These are phyloP conservation scores for Euphorbia corollata DNA, from an alignment of 441 rosid species.

Conservation along the genomic window DNA sequence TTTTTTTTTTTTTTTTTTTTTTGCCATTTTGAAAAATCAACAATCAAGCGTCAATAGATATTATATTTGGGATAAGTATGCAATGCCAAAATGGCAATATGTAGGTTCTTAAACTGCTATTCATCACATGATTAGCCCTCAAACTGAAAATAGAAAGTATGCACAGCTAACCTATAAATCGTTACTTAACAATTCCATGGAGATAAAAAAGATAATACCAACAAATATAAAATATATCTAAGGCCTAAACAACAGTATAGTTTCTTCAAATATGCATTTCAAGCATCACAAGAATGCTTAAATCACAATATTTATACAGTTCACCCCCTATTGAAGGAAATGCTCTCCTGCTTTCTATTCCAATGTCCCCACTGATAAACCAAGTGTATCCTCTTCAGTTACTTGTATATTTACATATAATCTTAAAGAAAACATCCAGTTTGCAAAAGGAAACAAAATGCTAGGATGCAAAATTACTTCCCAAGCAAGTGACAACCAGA, in stretches of 20 bases:
- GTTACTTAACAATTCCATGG: not conserved
- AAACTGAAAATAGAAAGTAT: not conserved
- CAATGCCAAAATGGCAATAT: too few relatives aligned
- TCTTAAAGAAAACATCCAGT: not conserved
- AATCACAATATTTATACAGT: too few relatives aligned
- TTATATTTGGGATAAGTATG: too few relatives aligned
- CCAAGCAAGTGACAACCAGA: not conserved
- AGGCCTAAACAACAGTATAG: not conserved
- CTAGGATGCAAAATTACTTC: not conserved
- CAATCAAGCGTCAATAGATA: too few relatives aligned
- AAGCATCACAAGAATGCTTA: not conserved
- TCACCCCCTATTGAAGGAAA: not conserved
- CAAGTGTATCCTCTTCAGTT: not conserved
- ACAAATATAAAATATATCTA: not conserved
- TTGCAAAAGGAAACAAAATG: not conserved
- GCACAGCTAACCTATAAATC: not conserved
- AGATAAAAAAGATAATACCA: not conserved
- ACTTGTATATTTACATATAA: not conserved
- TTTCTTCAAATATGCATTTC: not conserved
- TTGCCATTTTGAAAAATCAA: too few relatives aligned
- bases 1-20: too few relatives aligned
- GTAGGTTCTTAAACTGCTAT: too few relatives aligned
- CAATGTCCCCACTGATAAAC: not conserved
- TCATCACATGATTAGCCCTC: not conserved
- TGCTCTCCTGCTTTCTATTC: not conserved